These are phyloP conservation scores for Claviceps lovelessii DNA, from an alignment of 2,329 filamentous ascomycete genomes.

Conservation along the genomic window DNA sequence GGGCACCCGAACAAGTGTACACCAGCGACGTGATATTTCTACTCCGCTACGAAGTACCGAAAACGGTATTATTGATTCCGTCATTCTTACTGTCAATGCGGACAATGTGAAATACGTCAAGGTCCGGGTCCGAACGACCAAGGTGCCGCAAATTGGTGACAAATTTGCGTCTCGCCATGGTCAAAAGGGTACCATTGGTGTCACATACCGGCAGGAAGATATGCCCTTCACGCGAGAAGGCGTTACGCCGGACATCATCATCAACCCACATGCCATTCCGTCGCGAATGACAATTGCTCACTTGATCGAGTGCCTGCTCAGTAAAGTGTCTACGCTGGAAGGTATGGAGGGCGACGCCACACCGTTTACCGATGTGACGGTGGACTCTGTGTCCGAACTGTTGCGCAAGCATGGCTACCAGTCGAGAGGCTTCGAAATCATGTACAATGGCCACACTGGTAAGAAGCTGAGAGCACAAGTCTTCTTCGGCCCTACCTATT, in stretches of 20 bases:
- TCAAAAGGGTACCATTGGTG: slow-evolving; percentile 97
- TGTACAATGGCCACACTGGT: slow-evolving; percentile 98
- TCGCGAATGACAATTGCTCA: slow-evolving; percentile 99
- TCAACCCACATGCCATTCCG: slow-evolving; percentile 98
- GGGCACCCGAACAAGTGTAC: slow-evolving; percentile 76
- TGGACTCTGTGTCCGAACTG: slow-evolving; percentile 79
- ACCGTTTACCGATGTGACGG: slow-evolving; percentile 93
- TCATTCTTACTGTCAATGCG: slow-evolving; percentile 84
- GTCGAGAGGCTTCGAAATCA: slow-evolving; percentile 90
- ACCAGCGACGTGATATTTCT: slow-evolving; percentile 89
- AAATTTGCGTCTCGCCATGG: slow-evolving; percentile 99
- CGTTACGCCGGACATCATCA: slow-evolving; percentile 87
- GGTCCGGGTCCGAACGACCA: slow-evolving; percentile 91
- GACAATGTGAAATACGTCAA: slow-evolving; percentile 95
- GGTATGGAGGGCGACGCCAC: slow-evolving; percentile 95
- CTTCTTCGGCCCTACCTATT: slow-evolving; percentile 96
- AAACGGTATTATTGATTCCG: slow-evolving; percentile 89
- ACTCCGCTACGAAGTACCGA: slow-evolving; percentile 91
- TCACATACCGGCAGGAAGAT: slow-evolving; percentile 93
- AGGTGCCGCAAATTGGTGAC: slow-evolving; percentile 96
- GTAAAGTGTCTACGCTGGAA: slow-evolving; percentile 85
- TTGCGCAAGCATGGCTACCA: slow-evolving; percentile 87
- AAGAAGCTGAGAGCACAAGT: slow-evolving; percentile 86
- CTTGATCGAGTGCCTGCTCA: slow-evolving; percentile 96
- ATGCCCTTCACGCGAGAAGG: slow-evolving; percentile 96